A percentile compares a stretch with the other conserved stretches of the same genome.
Conservation (phyloP, 2,329 filamentous ascomycete species). For the Thyridium curvatum region DNA sequence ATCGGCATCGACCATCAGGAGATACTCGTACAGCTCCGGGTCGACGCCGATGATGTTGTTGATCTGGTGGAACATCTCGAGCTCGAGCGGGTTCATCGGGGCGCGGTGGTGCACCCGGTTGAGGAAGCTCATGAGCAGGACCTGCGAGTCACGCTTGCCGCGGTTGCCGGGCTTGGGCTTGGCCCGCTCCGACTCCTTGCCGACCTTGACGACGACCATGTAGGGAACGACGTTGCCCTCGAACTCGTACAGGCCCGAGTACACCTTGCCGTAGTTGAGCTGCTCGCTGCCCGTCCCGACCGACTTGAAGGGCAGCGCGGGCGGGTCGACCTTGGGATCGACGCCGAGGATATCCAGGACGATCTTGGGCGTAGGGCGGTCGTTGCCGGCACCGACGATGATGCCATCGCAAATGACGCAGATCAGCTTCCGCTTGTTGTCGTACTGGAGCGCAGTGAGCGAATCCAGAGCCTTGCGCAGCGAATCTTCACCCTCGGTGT, state of each 20-base stretch:
- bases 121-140: slow-evolving; percentile 92
- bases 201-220: slow-evolving; percentile 91
- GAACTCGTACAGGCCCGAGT: slow-evolving; percentile 94
- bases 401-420: slow-evolving; percentile 96
- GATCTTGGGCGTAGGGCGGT: slow-evolving; percentile 94
- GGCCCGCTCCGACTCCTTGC: slow-evolving; percentile 88
- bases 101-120: slow-evolving; percentile 94
- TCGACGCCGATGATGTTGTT: slow-evolving; percentile 99
- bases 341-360: slow-evolving; percentile 96
- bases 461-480: slow-evolving; percentile 90
- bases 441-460: slow-evolving; percentile 87
- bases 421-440: slow-evolving; percentile 97
- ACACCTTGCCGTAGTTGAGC: slow-evolving; percentile 97
- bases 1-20: slow-evolving; percentile 97
- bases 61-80: slow-evolving; percentile 98
- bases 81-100: slow-evolving; percentile 90
- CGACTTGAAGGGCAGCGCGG: slow-evolving; percentile 88
- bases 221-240: slow-evolving; percentile 98
- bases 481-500: slow-evolving; percentile 96
- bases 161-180: slow-evolving; percentile 95
- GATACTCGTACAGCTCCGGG: slow-evolving; percentile 92
- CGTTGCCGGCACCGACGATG: slow-evolving; percentile 93
- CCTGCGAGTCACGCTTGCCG: slow-evolving; percentile 96
- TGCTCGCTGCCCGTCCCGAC: slow-evolving; percentile 85
- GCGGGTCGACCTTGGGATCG: slow-evolving; percentile 92